A percentile compares a stretch with the other conserved stretches of the same genome.
Evolutionary conservation across 2,329 filamentous ascomycete genomes (phyloP).

Genomic region (Colletotrichum sp.): DNA sequence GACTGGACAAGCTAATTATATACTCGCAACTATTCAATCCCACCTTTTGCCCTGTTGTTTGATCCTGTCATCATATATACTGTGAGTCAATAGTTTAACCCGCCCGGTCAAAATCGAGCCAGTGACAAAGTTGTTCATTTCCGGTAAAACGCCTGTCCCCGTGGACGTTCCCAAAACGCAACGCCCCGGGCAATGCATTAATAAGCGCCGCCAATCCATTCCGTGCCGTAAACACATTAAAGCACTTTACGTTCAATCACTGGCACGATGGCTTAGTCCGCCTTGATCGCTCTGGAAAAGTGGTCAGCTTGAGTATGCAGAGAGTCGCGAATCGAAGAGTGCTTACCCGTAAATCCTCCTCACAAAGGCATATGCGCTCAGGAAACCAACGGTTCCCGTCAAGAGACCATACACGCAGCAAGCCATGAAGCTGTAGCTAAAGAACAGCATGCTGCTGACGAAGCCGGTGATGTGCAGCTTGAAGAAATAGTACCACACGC

Average conservation of each 20-base stretch:
- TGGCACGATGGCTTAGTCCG: conserved; percentile 39
- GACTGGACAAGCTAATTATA: conserved; percentile 1
- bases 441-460: conserved; percentile 81
- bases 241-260: background rate
- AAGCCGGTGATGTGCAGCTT: conserved; percentile 84
- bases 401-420: conserved; percentile 82
- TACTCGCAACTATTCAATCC: background rate
- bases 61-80: conserved; percentile 16
- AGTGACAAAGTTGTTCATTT: background rate
- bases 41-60: background rate
- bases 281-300: conserved; percentile 53
- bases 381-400: conserved; percentile 83
- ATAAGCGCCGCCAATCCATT: background rate
- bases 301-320: conserved; percentile 1
- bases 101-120: background rate
- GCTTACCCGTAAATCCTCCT: conserved; percentile 80
- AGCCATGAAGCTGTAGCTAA: conserved; percentile 82
- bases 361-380: conserved; percentile 85
- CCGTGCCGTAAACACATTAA: background rate
- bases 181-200: conserved; percentile 13
- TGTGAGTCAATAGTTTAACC: background rate
- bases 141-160: conserved; percentile 9
- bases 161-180: background rate
- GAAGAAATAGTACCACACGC: conserved; percentile 81
- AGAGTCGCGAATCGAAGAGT: background rate